phyloP scores from a whole-genome alignment of 768 basidiomycete genomes.

The Tephrocybe sp. region DNA sequence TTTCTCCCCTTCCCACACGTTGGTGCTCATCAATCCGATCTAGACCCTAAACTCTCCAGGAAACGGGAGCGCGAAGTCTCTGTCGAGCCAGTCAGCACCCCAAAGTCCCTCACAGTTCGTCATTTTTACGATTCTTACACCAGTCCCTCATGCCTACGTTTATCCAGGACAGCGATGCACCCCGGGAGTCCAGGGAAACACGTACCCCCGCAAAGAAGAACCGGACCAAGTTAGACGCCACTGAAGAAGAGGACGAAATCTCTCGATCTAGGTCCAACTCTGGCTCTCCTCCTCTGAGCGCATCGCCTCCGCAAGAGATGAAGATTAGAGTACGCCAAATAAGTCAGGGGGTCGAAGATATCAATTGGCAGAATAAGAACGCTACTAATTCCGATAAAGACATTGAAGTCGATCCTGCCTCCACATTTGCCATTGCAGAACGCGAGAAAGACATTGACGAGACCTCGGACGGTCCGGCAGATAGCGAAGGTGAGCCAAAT shows the following conservation, averaged over 20 bases:
- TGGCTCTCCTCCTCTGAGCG: constrained; percentile 44
- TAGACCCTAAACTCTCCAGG: constrained; percentile 53
- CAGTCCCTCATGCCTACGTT: neutral
- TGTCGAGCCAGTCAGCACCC: constrained; percentile 60
- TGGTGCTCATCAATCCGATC: constrained; percentile 20
- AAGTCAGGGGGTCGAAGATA: constrained; percentile 77
- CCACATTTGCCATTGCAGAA: constrained; percentile 7
- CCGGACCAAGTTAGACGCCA: constrained; percentile 57
- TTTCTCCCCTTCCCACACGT: constrained; percentile 3
- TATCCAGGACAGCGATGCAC: constrained; percentile 41
- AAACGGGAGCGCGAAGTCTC: constrained; percentile 83
- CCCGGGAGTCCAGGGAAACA: constrained; percentile 42
- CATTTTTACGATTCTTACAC: constrained; percentile 12
- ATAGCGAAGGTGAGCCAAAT: constrained; percentile 10
- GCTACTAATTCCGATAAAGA: constrained; percentile 28
- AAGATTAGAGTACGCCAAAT: constrained; percentile 74
- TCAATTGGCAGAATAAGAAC: constrained; percentile 63
- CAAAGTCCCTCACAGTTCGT: constrained; percentile 40
- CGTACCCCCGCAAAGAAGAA: constrained; percentile 79
- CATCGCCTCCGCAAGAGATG: constrained; percentile 77
- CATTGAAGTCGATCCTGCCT: constrained; percentile 19
- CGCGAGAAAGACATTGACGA: constrained; percentile 6
- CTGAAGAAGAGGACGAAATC: constrained; percentile 62
- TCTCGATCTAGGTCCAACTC: constrained; percentile 43
- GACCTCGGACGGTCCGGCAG: constrained; percentile 4